Conservation (phyloP, 257 asterid species). For the Petunia axillaris region DNA sequence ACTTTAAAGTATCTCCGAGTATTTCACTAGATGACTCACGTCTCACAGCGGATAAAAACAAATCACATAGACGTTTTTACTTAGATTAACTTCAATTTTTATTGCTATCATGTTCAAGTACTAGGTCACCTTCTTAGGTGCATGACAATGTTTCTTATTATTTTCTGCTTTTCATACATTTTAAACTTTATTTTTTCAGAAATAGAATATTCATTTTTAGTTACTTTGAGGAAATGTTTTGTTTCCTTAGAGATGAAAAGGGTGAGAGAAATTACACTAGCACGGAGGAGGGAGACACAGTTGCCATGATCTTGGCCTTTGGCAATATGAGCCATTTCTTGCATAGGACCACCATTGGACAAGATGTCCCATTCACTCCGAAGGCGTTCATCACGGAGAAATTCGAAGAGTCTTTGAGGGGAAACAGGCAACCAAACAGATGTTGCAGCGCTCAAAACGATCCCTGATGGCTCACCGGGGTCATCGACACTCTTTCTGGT, state of each 20-base stretch:
- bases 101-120: no score
- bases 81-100: no score
- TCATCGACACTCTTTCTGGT: slow-evolving; percentile 80
- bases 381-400: slow-evolving; percentile 76
- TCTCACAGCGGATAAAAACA: no score
- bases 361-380: slow-evolving; percentile 94
- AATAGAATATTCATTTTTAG: no score
- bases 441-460: slow-evolving; percentile 88
- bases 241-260: not conserved
- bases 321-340: slow-evolving; percentile 89
- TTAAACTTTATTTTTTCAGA: no score
- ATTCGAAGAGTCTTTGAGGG: slow-evolving; percentile 71
- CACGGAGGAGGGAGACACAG: slow-evolving; percentile 87
- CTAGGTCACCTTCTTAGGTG: no score
- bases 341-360: slow-evolving; percentile 96
- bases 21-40: no score
- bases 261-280: slow-evolving; percentile 48
- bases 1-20: no score
- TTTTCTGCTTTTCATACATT: no score
- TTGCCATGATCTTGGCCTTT: slow-evolving; percentile 91
- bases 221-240: no score
- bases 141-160: no score
- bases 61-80: no score
- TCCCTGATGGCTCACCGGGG: slow-evolving; percentile 95
- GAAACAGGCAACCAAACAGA: slow-evolving; percentile 88